A percentile compares a stretch with the other conserved stretches of the same genome.
These are phyloP conservation scores for Chloranthus sessilifolius DNA, from an alignment of 164 flowering plant species.

Conservation along the genomic window DNA sequence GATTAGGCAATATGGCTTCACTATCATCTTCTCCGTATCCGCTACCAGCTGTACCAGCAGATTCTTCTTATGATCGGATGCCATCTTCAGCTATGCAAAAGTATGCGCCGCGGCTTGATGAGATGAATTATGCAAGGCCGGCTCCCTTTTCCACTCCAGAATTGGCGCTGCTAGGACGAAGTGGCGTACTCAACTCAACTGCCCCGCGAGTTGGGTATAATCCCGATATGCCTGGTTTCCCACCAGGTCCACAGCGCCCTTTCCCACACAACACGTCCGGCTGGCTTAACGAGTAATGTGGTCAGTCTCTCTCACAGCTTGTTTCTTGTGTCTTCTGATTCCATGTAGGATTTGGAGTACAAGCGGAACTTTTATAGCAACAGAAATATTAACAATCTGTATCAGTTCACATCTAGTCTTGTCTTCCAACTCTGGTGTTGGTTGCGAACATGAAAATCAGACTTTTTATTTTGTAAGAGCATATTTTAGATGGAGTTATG, in stretches of 20 bases:
- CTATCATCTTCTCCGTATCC: constrained; percentile 20
- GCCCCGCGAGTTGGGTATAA: constrained; percentile 16
- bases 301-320: too few relatives aligned
- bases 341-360: too few relatives aligned
- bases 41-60: constrained; percentile 9
- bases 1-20: constrained; percentile 15
- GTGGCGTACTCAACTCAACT: constrained; percentile 2
- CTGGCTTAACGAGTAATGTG: constrained; percentile 38
- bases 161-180: background rate
- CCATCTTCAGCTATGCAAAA: constrained; percentile 36
- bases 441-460: too few relatives aligned
- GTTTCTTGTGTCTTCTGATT: too few relatives aligned
- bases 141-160: constrained; percentile 11
- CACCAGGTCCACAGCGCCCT: constrained; percentile 34
- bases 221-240: constrained; percentile 28
- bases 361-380: too few relatives aligned
- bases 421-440: too few relatives aligned
- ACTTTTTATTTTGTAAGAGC: too few relatives aligned
- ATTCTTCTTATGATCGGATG: constrained; percentile 21
- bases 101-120: constrained; percentile 51
- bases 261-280: constrained; percentile 38
- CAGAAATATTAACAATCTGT: too few relatives aligned
- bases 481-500: too few relatives aligned
- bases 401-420: too few relatives aligned
- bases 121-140: constrained; percentile 32